Conservation (phyloP, 768 basidiomycete species). For the Daedaleopsis sinensis region DNA sequence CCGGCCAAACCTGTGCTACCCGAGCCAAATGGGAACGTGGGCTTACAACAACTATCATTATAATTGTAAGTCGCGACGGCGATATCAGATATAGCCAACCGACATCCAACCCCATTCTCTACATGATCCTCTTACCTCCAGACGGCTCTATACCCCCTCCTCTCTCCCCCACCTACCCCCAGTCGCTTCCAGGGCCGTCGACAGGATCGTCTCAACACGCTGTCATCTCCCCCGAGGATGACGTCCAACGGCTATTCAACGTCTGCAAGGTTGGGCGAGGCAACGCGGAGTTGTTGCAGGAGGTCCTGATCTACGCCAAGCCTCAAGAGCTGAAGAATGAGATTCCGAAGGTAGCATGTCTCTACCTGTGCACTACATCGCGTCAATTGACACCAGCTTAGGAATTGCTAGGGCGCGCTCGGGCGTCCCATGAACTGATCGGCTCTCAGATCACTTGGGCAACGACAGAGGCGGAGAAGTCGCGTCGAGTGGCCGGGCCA, state of each 20-base stretch:
- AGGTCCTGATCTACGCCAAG: slow-evolving; percentile 68
- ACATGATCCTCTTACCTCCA: slow-evolving; percentile 23
- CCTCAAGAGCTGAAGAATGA: slow-evolving; percentile 63
- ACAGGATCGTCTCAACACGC: slow-evolving; percentile 5
- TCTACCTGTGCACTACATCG: not conserved
- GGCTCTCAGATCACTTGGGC: slow-evolving; percentile 94
- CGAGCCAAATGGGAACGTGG: slow-evolving; percentile 15
- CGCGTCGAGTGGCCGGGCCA: slow-evolving; percentile 37
- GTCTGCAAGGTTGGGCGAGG: slow-evolving; percentile 83
- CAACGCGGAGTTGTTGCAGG: slow-evolving; percentile 73
- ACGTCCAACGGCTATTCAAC: slow-evolving; percentile 76
- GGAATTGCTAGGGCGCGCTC: slow-evolving; percentile 83
- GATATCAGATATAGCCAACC: slow-evolving; percentile 5
- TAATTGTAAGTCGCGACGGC: slow-evolving; percentile 5
- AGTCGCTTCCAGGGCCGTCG: slow-evolving; percentile 1
- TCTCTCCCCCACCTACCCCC: slow-evolving; percentile 5
- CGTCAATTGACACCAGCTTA: slow-evolving; percentile 32
- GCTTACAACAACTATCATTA: slow-evolving; percentile 7
- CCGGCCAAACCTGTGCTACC: slow-evolving; percentile 17
- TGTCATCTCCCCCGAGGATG: slow-evolving; percentile 56
- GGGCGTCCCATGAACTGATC: slow-evolving; percentile 79
- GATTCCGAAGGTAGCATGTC: slow-evolving; percentile 31
- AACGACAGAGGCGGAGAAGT: slow-evolving; percentile 74
- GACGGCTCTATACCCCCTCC: slow-evolving; percentile 12
- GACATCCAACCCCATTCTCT: slow-evolving; percentile 7